Base-by-base conservation (phyloP, 2,329 filamentous ascomycete species). In the Leptographium radiaticola region DNA sequence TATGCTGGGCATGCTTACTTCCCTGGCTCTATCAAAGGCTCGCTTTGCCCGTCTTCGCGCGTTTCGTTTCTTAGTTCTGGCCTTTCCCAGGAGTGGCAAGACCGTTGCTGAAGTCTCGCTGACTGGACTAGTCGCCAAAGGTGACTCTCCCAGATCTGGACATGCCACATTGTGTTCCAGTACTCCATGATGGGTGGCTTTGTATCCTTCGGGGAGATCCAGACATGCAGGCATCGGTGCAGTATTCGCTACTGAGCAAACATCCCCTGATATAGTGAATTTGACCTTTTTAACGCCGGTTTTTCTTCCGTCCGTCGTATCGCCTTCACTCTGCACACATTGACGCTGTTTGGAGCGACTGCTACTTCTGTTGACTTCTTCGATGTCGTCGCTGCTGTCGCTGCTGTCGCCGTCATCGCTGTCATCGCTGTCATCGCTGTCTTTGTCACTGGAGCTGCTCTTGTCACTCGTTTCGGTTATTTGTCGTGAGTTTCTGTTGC, bases 41-140 rank as follows among this genome's bases (percentile, higher is more conserved):
- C 62, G 61, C 53, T 71, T 70, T 4, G 66, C 65, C 4, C 71
- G 71, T 45, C 76, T 70, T 33, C 77, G 69, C 10, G 70, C 71
- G 57, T 81, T 81, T 7, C 77, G 71, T 56, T 70, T 75, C 58
- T 74, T 72, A 0, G 77, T 80, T 38, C 60, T 67, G 0, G 65
- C 63, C 50, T 73, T 60, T 9, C 66, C 57, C 20, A 49, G 44
- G 25, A 5, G 25, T 25, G 5, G 25, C 5, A 25, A n/a, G n/a
- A n/a, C n/a, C n/a, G n/a, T n/a, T n/a, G n/a, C n/a, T n/a, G n/a
- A n/a, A n/a, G 16, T n/a, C 16, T 31, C 30, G 11, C 31, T 16
- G 45, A 34, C 51, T 10, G 15, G 16, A 18, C 31, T 36, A 25
- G 2, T 12, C 13, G 42, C 18, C 18, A 13, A 20, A 44, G 42